These are phyloP conservation scores for Podaxis pistillaris DNA, from an alignment of 768 basidiomycete genomes.

Conservation along the genomic window DNA sequence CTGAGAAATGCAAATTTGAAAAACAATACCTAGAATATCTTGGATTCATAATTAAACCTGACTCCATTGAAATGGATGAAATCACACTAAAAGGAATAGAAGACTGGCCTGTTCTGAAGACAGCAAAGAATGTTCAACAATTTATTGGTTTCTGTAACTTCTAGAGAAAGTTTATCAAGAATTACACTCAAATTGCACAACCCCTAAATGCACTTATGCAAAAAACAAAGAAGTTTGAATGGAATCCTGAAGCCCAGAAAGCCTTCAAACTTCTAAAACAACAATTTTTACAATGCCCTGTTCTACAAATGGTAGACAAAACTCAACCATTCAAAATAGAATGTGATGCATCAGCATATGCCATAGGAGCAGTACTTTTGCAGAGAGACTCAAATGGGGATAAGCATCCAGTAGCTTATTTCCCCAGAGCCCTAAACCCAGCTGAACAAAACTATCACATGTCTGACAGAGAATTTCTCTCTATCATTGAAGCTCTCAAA, in stretches of 20 bases:
- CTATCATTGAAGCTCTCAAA: too few species aligned
- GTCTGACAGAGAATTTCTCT: too few species aligned
- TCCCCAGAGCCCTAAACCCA: neutral
- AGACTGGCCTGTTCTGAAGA: slow-evolving; percentile 37
- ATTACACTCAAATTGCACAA: slow-evolving; percentile 27
- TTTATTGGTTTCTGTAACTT: slow-evolving; percentile 46
- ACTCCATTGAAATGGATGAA: slow-evolving; percentile 17
- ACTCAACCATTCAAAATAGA: slow-evolving; percentile 25
- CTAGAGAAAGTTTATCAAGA: slow-evolving; percentile 31
- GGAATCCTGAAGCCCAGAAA: slow-evolving; percentile 20
- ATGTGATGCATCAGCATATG: slow-evolving; percentile 30
- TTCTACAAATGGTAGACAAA: slow-evolving; percentile 22
- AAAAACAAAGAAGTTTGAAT: slow-evolving; percentile 26
- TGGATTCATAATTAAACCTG: too few species aligned
- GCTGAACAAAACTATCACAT: too few species aligned
- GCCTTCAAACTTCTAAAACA: slow-evolving; percentile 31
- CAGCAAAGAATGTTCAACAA: slow-evolving; percentile 29
- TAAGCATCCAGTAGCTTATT: slow-evolving; percentile 35
- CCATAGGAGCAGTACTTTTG: slow-evolving; percentile 29
- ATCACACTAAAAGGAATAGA: slow-evolving; percentile 33
- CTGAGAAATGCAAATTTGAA: too few species aligned
- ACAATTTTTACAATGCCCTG: slow-evolving; percentile 22
- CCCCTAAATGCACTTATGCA: slow-evolving; percentile 27
- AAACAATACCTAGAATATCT: too few species aligned
- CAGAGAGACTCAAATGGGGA: slow-evolving; percentile 24